Conservation (phyloP, 768 basidiomycete species). For the Mycena albidolilacea region DNA sequence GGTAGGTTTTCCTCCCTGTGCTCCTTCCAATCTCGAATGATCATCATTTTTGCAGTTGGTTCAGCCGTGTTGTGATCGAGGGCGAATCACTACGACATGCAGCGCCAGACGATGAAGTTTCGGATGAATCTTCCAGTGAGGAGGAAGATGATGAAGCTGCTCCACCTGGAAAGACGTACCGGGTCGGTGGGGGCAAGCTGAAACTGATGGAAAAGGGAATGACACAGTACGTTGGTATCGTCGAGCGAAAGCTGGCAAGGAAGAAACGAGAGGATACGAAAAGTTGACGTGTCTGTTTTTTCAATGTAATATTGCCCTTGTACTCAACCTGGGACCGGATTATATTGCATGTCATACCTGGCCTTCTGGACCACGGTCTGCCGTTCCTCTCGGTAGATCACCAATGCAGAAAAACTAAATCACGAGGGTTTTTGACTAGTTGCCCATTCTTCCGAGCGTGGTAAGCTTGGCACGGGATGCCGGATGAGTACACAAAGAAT, state of each 20-base stretch:
- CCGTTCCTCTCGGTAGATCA: no score
- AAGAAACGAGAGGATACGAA: conserved; percentile 37
- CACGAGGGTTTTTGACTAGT: no score
- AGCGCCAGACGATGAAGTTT: conserved; percentile 42
- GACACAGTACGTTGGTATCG: conserved; percentile 42
- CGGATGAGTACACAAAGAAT: no score
- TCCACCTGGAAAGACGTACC: conserved; percentile 41
- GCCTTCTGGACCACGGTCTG: no score
- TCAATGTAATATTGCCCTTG: neutral
- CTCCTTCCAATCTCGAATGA: neutral
- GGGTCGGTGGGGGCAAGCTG: conserved; percentile 43
- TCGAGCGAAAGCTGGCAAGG: conserved; percentile 42
- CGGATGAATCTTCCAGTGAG: conserved; percentile 36
- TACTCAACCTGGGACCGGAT: no score
- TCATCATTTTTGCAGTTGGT: conserved; percentile 34
- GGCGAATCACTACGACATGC: conserved; percentile 45
- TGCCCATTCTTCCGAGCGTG: no score
- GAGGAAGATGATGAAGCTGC: conserved; percentile 33
- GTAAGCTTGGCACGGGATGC: no score
- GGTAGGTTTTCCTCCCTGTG: conserved; percentile 45
- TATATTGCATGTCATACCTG: no score
- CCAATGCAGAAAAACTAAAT: no score
- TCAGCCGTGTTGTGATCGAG: conserved; percentile 45
- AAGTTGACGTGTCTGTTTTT: conserved; percentile 3
- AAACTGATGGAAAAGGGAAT: conserved; percentile 44